Base-by-base conservation (phyloP, 371 early-diverging fungal species). In the Mortierella sp. region DNA sequence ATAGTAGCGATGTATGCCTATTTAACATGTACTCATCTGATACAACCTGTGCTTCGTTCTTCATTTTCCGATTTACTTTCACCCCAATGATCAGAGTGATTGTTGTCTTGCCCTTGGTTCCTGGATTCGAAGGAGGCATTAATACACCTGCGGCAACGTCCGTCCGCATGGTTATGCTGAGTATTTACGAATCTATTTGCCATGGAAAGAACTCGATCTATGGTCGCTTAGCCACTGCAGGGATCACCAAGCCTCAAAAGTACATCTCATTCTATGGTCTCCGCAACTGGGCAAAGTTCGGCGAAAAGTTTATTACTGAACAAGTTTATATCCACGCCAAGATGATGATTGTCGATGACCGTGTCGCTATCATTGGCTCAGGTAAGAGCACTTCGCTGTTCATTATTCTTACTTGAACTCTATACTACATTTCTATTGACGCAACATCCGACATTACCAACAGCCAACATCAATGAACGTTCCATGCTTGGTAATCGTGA, bases 311-410 rank as follows among this genome's bases (percentile, higher is more conserved):
- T 76, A 92, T 95, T 0, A 93, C 93, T 2, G 97, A 98, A 78
- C 88, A 94, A 53, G 87, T 97, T 28, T 97, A 98, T 78, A 91
- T 97, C 47, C 98, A 98, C 84, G 91, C 94, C 71, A 98, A 98
- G 83, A 77, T 97, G 63, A 90, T 97, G 91, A 96, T 98, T 79
- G 94, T 96, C 4, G 98, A 98, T 84, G 97, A 96, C 74, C 88
- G 90, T 10, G 86, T 89, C 62, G 94, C 92, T 32, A 86, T 98
- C 48, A 90, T 95, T 85, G 98, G 98, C 0, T 95, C 95, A 40
- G 92, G 89, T 87, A 87, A 69, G 28, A 16, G 8, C 22, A 21
- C 16, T 68, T 21, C 53, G 36, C 36, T 36, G 7, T 36, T 6
- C 36, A 36, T 36, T 36, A 36, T 36, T 36, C 36, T 36, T 5